A percentile compares a stretch with the other conserved stretches of the same genome.
phyloP scores from a whole-genome alignment of 2,329 filamentous ascomycete species.

The Stagonosporopsis vannaccii region DNA sequence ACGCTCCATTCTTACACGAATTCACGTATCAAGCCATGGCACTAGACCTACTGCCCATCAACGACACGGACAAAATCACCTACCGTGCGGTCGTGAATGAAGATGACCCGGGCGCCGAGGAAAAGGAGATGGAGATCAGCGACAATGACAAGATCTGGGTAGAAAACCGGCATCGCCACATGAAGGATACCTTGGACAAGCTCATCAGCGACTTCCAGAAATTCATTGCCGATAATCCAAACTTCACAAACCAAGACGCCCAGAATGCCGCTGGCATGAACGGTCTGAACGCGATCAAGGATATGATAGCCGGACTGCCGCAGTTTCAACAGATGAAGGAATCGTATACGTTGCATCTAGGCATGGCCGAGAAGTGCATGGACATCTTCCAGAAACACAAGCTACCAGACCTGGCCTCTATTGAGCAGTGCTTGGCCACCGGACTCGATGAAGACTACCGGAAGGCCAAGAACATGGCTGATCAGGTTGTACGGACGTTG shows the following conservation, averaged over 20 bases:
- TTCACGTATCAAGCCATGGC: constrained; percentile 99
- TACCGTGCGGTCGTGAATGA: constrained; percentile 84
- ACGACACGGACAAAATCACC: constrained; percentile 85
- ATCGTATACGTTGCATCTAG: constrained; percentile 90
- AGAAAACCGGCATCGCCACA: constrained; percentile 91
- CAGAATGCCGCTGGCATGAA: constrained; percentile 78
- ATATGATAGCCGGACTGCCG: constrained; percentile 94
- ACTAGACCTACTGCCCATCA: constrained; percentile 87
- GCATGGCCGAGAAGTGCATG: constrained; percentile 98
- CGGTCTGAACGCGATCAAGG: constrained; percentile 89
- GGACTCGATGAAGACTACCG: constrained; percentile 91
- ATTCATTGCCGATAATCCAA: constrained; percentile 88
- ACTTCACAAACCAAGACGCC: constrained; percentile 79
- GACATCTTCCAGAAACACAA: constrained; percentile 86
- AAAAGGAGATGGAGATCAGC: constrained; percentile 88
- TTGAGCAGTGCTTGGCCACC: constrained; percentile 84
- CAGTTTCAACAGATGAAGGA: constrained; percentile 97
- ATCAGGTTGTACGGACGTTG: constrained; percentile 84
- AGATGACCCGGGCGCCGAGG: constrained; percentile 71
- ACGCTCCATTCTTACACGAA: constrained; percentile 88
- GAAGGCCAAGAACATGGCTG: constrained; percentile 87
- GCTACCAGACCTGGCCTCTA: constrained; percentile 82
- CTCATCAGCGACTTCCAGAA: constrained; percentile 91
- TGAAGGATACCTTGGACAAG: constrained; percentile 97
- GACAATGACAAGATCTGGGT: constrained; percentile 96